Evolutionary conservation across 208 protist species (phyloP).

Genomic region (Phytomonas sp.): DNA sequence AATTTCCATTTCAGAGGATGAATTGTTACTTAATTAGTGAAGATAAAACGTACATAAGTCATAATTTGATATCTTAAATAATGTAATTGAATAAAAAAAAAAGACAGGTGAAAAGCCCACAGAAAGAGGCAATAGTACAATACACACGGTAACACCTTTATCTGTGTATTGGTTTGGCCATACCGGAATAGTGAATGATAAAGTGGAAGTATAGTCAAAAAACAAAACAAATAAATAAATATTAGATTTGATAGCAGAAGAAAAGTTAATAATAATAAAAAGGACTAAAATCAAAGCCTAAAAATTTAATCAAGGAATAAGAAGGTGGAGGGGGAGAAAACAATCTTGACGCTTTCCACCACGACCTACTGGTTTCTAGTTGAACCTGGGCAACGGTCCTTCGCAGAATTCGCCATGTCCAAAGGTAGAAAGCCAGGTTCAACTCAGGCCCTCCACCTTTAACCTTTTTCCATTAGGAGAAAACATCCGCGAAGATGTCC

Average conservation of each 20-base stretch:
- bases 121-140: background rate
- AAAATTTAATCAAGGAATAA: conserved; percentile 5
- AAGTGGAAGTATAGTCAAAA: background rate
- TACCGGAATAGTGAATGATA: background rate
- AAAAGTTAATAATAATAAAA: conserved; percentile 14
- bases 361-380: background rate
- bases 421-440: background rate
- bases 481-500: conserved; percentile 64
- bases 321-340: conserved; percentile 14
- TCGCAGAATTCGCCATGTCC: background rate
- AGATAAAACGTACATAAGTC: background rate
- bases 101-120: background rate
- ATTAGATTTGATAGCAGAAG: background rate
- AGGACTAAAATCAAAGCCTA: background rate
- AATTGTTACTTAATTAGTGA: background rate
- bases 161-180: background rate
- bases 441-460: background rate
- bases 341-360: conserved; percentile 6
- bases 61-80: background rate
- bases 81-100: background rate
- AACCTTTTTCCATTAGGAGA: conserved; percentile 21
- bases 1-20: background rate
- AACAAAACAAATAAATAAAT: background rate
- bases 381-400: background rate
- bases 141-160: background rate